Conservation (phyloP, 2,329 filamentous ascomycete genomes). For the Cercospora sp. region DNA sequence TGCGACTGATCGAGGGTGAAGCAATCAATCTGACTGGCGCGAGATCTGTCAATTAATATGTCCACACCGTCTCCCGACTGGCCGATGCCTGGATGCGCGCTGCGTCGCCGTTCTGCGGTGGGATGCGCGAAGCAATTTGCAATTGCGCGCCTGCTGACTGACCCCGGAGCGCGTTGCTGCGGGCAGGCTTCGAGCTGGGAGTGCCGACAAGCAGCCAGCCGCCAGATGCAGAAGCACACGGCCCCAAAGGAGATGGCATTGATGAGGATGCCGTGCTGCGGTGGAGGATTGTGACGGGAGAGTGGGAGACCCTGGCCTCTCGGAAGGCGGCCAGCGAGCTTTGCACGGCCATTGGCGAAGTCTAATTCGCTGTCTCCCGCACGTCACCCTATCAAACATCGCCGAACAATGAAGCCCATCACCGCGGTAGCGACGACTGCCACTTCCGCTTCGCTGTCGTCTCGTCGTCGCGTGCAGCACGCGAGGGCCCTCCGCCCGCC, state of each 20-base stretch:
- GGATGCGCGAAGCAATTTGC: conserved; percentile 1
- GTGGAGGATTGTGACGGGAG: not conserved
- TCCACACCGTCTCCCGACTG: not conserved
- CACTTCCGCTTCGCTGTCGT: conserved; percentile 6
- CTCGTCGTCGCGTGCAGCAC: not conserved
- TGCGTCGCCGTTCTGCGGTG: not conserved
- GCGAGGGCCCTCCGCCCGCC: not conserved
- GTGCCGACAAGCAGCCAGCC: conserved; percentile 1
- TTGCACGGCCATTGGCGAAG: conserved; percentile 9
- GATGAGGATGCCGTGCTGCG: not conserved
- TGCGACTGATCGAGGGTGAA: not conserved
- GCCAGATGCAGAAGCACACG: not conserved
- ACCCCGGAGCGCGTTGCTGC: not conserved
- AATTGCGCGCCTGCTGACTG: conserved; percentile 7
- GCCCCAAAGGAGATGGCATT: not conserved
- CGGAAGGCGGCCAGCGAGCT: conserved; percentile 1
- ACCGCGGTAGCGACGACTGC: not conserved
- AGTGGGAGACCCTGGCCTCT: not conserved
- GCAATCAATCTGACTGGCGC: not conserved
- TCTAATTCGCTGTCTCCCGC: conserved; percentile 1
- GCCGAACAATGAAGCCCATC: not conserved
- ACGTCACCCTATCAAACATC: conserved; percentile 7
- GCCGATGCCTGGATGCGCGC: not conserved
- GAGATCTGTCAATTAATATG: not conserved
- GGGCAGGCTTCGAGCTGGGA: not conserved